Evolutionary conservation across 352 stramenopile species (phyloP), one percentile per base, ranked within the genome.

Genomic region (Phytophthora pinifolia): DNA sequence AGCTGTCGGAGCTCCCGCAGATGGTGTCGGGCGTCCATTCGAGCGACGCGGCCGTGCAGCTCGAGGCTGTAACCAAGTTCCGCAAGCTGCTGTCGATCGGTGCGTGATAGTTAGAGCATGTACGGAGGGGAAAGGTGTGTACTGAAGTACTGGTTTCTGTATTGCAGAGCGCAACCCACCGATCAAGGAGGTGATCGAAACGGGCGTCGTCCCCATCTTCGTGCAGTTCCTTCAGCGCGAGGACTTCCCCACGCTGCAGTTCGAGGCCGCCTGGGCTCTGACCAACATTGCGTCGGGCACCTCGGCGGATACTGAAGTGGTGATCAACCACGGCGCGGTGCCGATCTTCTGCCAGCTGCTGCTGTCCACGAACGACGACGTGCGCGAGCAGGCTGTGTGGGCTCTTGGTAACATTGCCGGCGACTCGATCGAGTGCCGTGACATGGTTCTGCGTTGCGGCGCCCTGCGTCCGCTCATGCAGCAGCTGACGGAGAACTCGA

Each of bases 241-340:
- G 50, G 94, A 98, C 63, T 98, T 95, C 47, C 79, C 79, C 32
- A 79, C 74, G 43, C 65, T 94, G 33, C 97, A 99, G 75, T 99
- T 99, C 61, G 98, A 99, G 70, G 96, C 98, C 17, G 97, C 98
- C 6, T 99, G 98, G 98, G 96, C 97, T 29, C 74, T 99, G n/a
- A 99, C 98, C 30, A 99, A 99, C 75, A 99, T 99, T 73, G 97
- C 97, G 12, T 98, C 91, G 20, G 97, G 97, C 39, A 99, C 97
- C 8, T 97, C 91, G 39, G 91, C 98, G 10, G 93, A 99, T 74
- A 99, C 98, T 8, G 89, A 96, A 34, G 89, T 98, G 30, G 97
- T 99, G 22, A 99, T 99, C 68, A 87, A 98, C 46, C 76, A 95
- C 47, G 96, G 96, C 39, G 97, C 97, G 3, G 96, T 99, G 37